Evolutionary conservation across 257 asterid genomes (phyloP), one percentile per base, ranked within the genome.

Genomic region (Vinca minor): DNA sequence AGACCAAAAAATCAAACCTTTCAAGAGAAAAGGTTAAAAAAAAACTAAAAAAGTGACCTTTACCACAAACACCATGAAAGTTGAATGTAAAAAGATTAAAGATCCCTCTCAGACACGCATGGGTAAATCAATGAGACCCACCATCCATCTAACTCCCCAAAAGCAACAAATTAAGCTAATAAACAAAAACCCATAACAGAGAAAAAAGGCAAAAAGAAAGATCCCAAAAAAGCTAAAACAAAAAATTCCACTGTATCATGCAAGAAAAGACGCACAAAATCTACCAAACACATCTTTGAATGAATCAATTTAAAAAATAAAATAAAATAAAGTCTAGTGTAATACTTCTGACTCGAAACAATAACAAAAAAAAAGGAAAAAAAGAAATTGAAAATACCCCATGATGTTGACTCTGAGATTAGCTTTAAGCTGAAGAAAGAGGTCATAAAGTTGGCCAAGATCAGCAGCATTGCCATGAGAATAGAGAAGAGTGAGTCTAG

Each of bases 381-480:
- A n/a, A n/a, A n/a, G n/a, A n/a, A n/a, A n/a, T n/a, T n/a, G n/a
- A n/a, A n/a, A n/a, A n/a, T 59, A 91, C 98, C 98, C 98, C 73
- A 91, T 79, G 63, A 91, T 88, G 81, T 91, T 91, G 80, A 91
- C 95, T 74, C 95, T 82, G 60, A 91, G 95, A 84, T 91, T 91
- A 59, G 96, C 91, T 76, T 86, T 88, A 77, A 91, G 98, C 81
- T 91, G 98, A 28, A 88, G 79, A 83, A 91, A 91, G 75, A 91
- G 89, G 76, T 91, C 98, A 78, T 86, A 91, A 64, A 91, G 95
- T 76, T 91, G 98, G 62, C 98, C 98, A 73, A 91, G 91, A 88
- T 91, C 98, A 82, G 98, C 95, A 17, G 98, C 98, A 85, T 91
- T 91, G 49, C 98, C 98, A 75, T 91, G 98, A 41, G 96, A 88